Evolutionary conservation across 2,329 filamentous ascomycete species (phyloP), one percentile per base, ranked within the genome.

Genomic region (Ceratocystis albifundus): DNA sequence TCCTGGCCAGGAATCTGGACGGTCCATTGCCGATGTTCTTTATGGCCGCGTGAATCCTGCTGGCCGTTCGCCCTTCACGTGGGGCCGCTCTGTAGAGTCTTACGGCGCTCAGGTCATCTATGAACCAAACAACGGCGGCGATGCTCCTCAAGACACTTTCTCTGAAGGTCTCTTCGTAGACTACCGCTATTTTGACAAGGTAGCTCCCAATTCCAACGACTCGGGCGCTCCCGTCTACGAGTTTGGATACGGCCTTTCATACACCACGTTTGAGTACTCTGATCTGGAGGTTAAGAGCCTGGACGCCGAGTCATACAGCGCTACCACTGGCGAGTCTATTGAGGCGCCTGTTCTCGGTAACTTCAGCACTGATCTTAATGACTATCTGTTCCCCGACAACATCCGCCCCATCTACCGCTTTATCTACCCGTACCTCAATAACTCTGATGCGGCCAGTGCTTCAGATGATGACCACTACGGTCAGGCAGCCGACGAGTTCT

Each of bases 1-100:
- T 20, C 90, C 90, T 0, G 91, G 91, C 10, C 87, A 96, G 73
- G 88, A 96, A 74, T 88, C 86, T 25, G 90, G 91, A 62, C 89
- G 91, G 72, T 82, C 88, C 2, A 84, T 96, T 65, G 82, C 84
- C 10, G 89, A 95, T 71, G 81, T 96, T n/a, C 83, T 96, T 10
- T 96, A 92, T 74, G 90, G 91, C 55, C 83, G 82, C 68, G 82
- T 87, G 69, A 92, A 90, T 76, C 90, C 90, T 1, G 84, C 84
- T 32, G 91, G 84, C 63, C 88, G 90, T 69, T 82, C 88, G 0
- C 87, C 88, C 2, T 96, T 95, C 75, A 94, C 90, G 3, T 88
- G 90, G 80, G 90, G 88, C 12, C 79, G 80, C 46, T 82, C 83
- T 1, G 81, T 80, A 17, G 79, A 82, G 69, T 84, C 87, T 71